Evolutionary conservation across 768 basidiomycete genomes (phyloP).

Genomic region (Rhizopogon rudus): DNA sequence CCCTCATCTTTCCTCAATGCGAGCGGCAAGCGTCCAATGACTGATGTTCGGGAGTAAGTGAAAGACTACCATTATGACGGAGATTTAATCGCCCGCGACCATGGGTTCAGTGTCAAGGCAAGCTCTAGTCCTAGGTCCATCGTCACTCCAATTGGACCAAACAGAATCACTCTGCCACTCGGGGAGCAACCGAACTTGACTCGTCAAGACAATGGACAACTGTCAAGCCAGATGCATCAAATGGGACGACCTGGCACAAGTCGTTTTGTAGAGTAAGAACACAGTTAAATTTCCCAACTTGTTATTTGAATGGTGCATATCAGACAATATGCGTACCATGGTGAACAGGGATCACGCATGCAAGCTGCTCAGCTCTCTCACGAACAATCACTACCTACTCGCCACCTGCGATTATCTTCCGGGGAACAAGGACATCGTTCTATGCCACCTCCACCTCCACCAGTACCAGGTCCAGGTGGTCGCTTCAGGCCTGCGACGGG

Average conservation of each 20-base stretch:
- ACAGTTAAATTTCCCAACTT: slow-evolving; percentile 11
- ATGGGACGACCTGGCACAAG: slow-evolving; percentile 44
- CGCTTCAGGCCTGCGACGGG: slow-evolving; percentile 20
- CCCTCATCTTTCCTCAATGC: slow-evolving; percentile 39
- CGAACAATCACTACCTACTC: slow-evolving; percentile 37
- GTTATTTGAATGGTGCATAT: slow-evolving; percentile 5
- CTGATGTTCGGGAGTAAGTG: slow-evolving; percentile 38
- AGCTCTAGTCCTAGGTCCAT: slow-evolving; percentile 60
- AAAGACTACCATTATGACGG: neutral
- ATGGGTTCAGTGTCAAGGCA: slow-evolving; percentile 22
- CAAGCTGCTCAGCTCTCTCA: slow-evolving; percentile 36
- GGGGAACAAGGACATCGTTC: slow-evolving; percentile 22
- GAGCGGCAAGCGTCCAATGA: slow-evolving; percentile 65
- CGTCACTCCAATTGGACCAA: slow-evolving; percentile 51
- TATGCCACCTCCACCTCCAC: slow-evolving; percentile 27
- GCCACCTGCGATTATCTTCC: slow-evolving; percentile 29
- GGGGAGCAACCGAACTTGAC: slow-evolving; percentile 41
- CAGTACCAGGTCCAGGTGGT: slow-evolving; percentile 11
- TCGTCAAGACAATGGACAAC: slow-evolving; percentile 19
- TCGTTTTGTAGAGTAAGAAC: slow-evolving; percentile 43
- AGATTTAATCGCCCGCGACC: neutral
- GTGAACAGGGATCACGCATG: slow-evolving; percentile 39
- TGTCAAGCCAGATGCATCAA: slow-evolving; percentile 7
- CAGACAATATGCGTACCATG: slow-evolving; percentile 68
- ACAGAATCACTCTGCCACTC: slow-evolving; percentile 63